A percentile compares a stretch with the other conserved stretches of the same genome.
These are phyloP conservation scores for Hippophae rhamnoides DNA, from an alignment of 306 rosid species.

Conservation along the genomic window DNA sequence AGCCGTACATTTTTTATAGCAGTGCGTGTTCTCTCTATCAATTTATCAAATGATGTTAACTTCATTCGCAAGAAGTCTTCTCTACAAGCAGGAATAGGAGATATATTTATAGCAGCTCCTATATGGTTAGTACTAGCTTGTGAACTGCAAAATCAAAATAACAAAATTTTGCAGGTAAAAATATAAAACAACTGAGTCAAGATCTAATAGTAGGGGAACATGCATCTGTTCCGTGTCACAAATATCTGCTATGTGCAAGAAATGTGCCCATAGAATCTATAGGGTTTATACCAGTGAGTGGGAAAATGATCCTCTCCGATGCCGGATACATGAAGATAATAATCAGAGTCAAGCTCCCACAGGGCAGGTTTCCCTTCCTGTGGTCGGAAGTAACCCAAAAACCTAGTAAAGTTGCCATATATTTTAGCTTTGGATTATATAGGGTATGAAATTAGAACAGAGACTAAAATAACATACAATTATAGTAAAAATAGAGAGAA, in stretches of 20 bases:
- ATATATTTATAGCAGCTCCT: conserved; percentile 39
- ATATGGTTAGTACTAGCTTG: conserved; percentile 24
- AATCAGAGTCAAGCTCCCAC: conserved; percentile 98
- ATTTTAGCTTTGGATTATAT: conserved; percentile 14
- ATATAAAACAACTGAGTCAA: background rate
- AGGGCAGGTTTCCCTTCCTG: conserved; percentile 91
- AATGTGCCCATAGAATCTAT: too few species aligned
- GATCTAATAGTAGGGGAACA: too few species aligned
- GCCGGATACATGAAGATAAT: conserved; percentile 92
- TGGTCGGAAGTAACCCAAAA: conserved; percentile 91
- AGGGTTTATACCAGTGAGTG: conserved; percentile 30
- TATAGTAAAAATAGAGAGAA: background rate
- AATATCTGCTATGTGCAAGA: too few species aligned
- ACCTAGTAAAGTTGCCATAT: conserved; percentile 35
- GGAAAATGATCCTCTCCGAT: conserved; percentile 62
- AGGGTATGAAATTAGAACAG: background rate
- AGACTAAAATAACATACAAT: background rate
- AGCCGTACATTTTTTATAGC: conserved; percentile 73
- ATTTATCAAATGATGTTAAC: conserved; percentile 83
- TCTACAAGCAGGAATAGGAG: conserved; percentile 78
- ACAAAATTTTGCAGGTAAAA: background rate
- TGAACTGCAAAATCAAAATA: conserved; percentile 36
- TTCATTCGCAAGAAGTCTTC: conserved; percentile 76
- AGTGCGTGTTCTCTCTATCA: conserved; percentile 78
- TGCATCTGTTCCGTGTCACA: too few species aligned